A percentile compares a stretch with the other conserved stretches of the same genome.
phyloP scores from a whole-genome alignment of 1,284 basidiomycete genomes.

The Cystobasidium slooffiae region DNA sequence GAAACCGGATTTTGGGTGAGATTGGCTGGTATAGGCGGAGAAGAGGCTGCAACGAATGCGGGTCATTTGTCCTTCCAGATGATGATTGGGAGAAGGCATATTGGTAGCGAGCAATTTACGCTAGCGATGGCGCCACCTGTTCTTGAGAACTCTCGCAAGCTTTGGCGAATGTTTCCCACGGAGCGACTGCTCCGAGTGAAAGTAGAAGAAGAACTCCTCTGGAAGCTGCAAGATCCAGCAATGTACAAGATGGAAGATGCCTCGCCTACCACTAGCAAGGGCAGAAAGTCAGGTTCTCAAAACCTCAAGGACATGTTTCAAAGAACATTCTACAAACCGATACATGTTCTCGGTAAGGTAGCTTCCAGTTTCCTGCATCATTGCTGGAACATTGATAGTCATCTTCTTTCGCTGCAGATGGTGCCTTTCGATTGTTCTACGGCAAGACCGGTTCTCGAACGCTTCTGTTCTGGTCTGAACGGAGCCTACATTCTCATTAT shows the following conservation, averaged over 20 bases:
- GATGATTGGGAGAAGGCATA: background rate
- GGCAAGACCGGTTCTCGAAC: constrained; percentile 50
- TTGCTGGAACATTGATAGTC: background rate
- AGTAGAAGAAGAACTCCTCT: constrained; percentile 7
- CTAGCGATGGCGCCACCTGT: constrained; percentile 23
- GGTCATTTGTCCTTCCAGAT: constrained; percentile 13
- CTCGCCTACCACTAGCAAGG: background rate
- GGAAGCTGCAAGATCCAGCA: background rate
- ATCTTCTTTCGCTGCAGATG: background rate
- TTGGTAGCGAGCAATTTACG: background rate
- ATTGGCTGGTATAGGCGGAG: constrained; percentile 9
- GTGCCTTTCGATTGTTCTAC: constrained; percentile 47
- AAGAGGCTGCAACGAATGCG: background rate
- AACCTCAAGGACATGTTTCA: background rate
- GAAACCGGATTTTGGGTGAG: background rate
- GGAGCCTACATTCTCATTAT: background rate
- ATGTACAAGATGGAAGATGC: background rate
- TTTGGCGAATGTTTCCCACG: background rate
- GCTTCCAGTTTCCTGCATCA: background rate
- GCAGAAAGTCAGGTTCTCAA: background rate
- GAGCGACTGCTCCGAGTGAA: background rate
- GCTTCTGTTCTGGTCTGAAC: constrained; percentile 49
- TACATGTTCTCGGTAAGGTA: background rate
- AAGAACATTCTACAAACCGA: constrained; percentile 3
- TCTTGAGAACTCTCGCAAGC: background rate